phyloP scores from a whole-genome alignment of 805 yeast species.

The Pichia occidentalis region DNA sequence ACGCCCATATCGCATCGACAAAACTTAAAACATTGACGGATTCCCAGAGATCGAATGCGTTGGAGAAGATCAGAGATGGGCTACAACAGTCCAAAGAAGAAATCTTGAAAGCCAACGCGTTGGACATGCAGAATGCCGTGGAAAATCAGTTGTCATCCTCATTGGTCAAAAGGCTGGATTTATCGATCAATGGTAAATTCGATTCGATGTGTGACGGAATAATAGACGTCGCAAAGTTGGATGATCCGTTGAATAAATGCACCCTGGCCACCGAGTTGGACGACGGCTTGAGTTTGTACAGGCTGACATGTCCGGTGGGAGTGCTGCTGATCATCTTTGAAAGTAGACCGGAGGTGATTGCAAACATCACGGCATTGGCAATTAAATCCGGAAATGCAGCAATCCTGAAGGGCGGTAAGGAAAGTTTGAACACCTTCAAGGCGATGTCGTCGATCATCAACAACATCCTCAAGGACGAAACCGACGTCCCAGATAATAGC shows the following conservation, averaged over 20 bases:
- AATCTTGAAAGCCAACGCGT: slow-evolving; percentile 65
- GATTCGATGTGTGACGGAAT: slow-evolving; percentile 95
- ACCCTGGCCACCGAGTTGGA: slow-evolving; percentile 81
- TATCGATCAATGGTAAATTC: slow-evolving; percentile 75
- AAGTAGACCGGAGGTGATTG: slow-evolving; percentile 96
- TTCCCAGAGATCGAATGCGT: slow-evolving; percentile 65
- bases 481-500: slow-evolving; percentile 74
- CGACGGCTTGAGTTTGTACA: slow-evolving; percentile 75
- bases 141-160: slow-evolving; percentile 59
- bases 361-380: slow-evolving; percentile 92
- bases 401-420: slow-evolving; percentile 95
- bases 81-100: slow-evolving; percentile 50
- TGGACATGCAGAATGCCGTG: slow-evolving; percentile 68
- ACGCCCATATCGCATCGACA: slow-evolving; percentile 80
- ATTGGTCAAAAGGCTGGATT: slow-evolving; percentile 76
- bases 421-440: slow-evolving; percentile 76
- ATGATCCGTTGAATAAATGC: slow-evolving; percentile 89
- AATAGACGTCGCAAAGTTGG: slow-evolving; percentile 79
- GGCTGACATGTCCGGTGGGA: slow-evolving; percentile 93
- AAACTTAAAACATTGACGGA: slow-evolving; percentile 71
- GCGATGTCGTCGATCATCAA: slow-evolving; percentile 71
- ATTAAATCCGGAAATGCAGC: slow-evolving; percentile 97
- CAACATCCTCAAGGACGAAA: slow-evolving; percentile 44
- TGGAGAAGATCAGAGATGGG: slow-evolving; percentile 66
- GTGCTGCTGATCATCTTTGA: slow-evolving; percentile 89